Conservation (phyloP, 2,329 filamentous ascomycete genomes). For the Zasmidium angulare region DNA sequence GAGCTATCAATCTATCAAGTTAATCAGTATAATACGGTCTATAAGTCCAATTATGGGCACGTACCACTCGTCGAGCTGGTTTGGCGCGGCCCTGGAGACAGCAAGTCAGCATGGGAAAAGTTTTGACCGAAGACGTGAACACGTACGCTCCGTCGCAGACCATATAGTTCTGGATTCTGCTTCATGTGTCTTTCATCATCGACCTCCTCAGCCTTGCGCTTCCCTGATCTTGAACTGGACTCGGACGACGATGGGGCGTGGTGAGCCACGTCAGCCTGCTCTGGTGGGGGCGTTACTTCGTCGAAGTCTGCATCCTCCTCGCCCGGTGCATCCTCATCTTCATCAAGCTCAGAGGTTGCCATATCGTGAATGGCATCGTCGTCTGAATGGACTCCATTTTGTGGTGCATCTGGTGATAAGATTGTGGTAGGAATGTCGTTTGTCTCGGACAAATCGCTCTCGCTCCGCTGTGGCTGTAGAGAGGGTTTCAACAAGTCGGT, state of each 20-base stretch:
- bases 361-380: slow-evolving; percentile 47
- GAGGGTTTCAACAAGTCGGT: slow-evolving; percentile 46
- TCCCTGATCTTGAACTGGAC: slow-evolving; percentile 66
- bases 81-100: slow-evolving; percentile 57
- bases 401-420: slow-evolving; percentile 37
- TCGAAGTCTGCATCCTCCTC: slow-evolving; percentile 70
- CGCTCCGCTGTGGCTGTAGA: slow-evolving; percentile 58
- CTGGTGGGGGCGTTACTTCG: slow-evolving; percentile 57
- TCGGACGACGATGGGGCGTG: slow-evolving; percentile 67
- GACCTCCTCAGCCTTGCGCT: slow-evolving; percentile 62
- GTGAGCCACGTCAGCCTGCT: slow-evolving; percentile 48
- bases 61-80: slow-evolving; percentile 61
- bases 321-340: slow-evolving; percentile 51
- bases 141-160: slow-evolving; percentile 85
- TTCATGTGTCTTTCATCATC: slow-evolving; percentile 76
- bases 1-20: slow-evolving; percentile 56
- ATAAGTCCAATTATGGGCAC: slow-evolving; percentile 25
- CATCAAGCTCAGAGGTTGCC: slow-evolving; percentile 47
- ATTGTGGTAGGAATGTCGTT: slow-evolving; percentile 55
- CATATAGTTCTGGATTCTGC: slow-evolving; percentile 92
- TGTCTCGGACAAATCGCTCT: slow-evolving; percentile 75
- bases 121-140: neutral
- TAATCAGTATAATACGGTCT: slow-evolving; percentile 16
- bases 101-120: slow-evolving; percentile 32
- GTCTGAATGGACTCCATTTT: slow-evolving; percentile 41